A percentile compares a stretch with the other conserved stretches of the same genome.
Evolutionary conservation across 2,329 filamentous ascomycete species (phyloP).

Genomic region (Colletotrichum gigasporum): DNA sequence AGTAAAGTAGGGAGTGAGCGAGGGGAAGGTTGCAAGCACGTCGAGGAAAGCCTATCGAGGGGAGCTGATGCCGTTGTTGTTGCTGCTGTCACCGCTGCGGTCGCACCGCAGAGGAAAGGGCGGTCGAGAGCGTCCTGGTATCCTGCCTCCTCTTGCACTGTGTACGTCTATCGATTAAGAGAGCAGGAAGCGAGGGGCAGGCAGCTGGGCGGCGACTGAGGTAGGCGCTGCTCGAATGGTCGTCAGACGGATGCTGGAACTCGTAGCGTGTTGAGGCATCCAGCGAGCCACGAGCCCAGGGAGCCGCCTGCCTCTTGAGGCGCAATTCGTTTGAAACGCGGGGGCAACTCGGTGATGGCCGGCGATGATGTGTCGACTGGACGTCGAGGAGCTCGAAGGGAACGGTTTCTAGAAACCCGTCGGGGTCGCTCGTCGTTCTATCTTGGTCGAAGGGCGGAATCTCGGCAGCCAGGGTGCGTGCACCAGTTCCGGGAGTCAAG

Average conservation of each 20-base stretch:
- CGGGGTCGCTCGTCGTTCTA: too few species aligned
- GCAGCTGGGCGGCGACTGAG: not conserved
- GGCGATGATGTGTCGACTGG: not conserved
- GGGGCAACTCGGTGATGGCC: not conserved
- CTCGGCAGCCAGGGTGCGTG: conserved; percentile 1
- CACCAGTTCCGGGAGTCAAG: not conserved
- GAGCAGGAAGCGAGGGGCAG: not conserved
- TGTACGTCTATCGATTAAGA: not conserved
- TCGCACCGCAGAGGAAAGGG: not conserved
- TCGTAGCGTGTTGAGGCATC: not conserved
- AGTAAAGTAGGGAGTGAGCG: not conserved
- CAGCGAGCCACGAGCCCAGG: not conserved
- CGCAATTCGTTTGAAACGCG: not conserved
- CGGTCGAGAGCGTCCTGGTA: not conserved
- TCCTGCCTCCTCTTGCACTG: not conserved
- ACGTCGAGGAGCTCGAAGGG: not conserved
- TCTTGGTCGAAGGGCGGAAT: too few species aligned
- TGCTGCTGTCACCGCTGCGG: not conserved
- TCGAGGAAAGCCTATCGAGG: not conserved
- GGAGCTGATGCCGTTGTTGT: not conserved
- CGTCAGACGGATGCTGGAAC: not conserved
- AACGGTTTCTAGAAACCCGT: too few species aligned
- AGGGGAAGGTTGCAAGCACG: not conserved
- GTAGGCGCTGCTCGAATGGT: conserved; percentile 4
- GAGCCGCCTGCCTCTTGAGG: not conserved